phyloP scores from a whole-genome alignment of 2,329 filamentous ascomycete species.

The Exophiala mesophila region DNA sequence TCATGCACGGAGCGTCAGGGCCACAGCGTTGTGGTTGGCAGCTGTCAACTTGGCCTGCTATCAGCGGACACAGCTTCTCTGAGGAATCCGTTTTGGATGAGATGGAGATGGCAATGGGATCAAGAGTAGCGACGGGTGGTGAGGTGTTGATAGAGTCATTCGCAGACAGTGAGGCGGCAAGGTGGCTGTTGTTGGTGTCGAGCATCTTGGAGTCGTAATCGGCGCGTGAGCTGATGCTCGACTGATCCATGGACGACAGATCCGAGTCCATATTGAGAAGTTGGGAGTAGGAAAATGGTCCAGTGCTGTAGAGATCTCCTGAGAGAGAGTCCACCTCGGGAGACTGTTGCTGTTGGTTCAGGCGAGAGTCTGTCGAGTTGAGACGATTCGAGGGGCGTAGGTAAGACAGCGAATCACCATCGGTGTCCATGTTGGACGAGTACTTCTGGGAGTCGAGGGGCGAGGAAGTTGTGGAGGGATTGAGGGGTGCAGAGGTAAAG shows the following conservation, averaged over 20 bases:
- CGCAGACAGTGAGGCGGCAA: constrained; percentile 13
- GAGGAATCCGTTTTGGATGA: constrained; percentile 11
- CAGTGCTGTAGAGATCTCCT: constrained; percentile 21
- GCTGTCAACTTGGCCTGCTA: constrained; percentile 23
- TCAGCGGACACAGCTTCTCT: constrained; percentile 25
- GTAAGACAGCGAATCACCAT: constrained; percentile 15
- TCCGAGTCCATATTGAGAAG: constrained; percentile 24
- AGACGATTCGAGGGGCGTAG: constrained; percentile 15
- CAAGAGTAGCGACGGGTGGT: constrained; percentile 15
- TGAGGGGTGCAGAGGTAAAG: constrained; percentile 20
- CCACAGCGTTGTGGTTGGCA: constrained; percentile 25
- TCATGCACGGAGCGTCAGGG: constrained; percentile 26
- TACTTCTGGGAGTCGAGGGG: constrained; percentile 16
- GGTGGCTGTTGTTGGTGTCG: constrained; percentile 6
- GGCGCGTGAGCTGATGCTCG: constrained; percentile 21
- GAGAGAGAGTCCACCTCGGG: constrained; percentile 10
- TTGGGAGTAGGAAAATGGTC: constrained; percentile 21
- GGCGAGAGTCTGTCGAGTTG: constrained; percentile 10
- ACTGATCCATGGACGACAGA: constrained; percentile 22
- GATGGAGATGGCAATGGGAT: constrained; percentile 18
- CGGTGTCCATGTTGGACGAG: constrained; percentile 21
- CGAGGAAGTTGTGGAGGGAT: constrained; percentile 8
- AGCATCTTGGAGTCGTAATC: constrained; percentile 21
- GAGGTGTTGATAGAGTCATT: constrained; percentile 20
- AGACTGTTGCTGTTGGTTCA: constrained; percentile 14